Conservation (phyloP, 164 flowering plant species). For the Nelumbo lutea region DNA sequence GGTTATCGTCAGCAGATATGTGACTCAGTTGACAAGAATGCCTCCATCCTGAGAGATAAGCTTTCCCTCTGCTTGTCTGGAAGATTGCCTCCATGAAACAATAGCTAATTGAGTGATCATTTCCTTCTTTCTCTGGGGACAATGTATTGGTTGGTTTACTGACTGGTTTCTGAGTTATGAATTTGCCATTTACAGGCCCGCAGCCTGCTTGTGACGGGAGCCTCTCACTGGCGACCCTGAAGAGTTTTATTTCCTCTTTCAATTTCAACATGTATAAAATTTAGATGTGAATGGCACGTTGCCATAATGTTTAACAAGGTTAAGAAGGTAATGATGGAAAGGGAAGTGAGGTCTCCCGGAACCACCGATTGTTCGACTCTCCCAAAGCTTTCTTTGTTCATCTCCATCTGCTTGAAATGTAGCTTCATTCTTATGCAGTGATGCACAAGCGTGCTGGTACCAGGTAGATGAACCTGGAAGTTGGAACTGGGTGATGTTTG, state of each 20-base stretch:
- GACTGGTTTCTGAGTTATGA: neutral
- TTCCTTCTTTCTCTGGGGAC: constrained; percentile 5
- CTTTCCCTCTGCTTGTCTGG: constrained; percentile 47
- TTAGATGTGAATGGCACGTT: neutral
- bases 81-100: constrained; percentile 29
- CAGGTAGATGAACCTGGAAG: no score
- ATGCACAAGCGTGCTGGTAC: no score
- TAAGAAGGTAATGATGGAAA: no score
- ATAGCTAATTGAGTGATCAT: neutral
- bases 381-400: no score
- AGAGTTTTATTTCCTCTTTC: neutral
- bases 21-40: constrained; percentile 31
- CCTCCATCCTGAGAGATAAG: constrained; percentile 46
- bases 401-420: no score
- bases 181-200: neutral
- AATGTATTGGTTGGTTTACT: neutral
- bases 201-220: neutral
- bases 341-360: no score
- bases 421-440: no score
- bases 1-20: constrained; percentile 46
- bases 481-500: no score
- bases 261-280: neutral
- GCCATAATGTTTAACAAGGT: neutral
- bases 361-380: no score
- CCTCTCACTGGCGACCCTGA: neutral